A percentile compares a stretch with the other conserved stretches of the same genome.
Evolutionary conservation across 1,139 yeast species (phyloP).

Genomic region (Candida anutae): DNA sequence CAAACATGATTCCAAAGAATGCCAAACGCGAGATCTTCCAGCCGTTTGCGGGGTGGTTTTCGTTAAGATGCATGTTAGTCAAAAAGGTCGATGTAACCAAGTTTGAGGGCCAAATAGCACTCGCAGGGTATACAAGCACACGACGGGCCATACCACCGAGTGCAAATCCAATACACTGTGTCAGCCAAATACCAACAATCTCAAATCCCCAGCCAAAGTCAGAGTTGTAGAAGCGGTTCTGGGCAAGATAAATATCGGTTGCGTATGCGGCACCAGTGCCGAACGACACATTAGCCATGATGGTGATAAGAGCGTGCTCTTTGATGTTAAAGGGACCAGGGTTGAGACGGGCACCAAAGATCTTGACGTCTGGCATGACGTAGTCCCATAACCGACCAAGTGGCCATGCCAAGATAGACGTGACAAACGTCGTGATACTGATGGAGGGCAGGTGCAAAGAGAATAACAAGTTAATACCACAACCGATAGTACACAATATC

Average conservation of each 20-base stretch:
- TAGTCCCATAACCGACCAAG: constrained; percentile 46
- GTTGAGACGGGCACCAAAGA: constrained; percentile 41
- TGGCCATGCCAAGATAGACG: constrained; percentile 59
- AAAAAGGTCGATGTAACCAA: constrained; percentile 40
- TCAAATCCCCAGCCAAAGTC: constrained; percentile 45
- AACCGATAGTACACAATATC: constrained; percentile 50
- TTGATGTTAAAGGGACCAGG: constrained; percentile 61
- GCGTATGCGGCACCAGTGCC: constrained; percentile 57
- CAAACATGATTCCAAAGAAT: constrained; percentile 23
- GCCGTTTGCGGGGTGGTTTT: constrained; percentile 44
- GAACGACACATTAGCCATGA: constrained; percentile 54
- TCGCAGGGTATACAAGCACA: constrained; percentile 52
- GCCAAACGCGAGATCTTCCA: constrained; percentile 33
- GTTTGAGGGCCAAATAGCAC: constrained; percentile 63
- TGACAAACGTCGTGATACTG: constrained; percentile 45
- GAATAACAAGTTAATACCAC: constrained; percentile 54
- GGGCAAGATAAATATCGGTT: constrained; percentile 51
- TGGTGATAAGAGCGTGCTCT: constrained; percentile 58
- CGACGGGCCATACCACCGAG: constrained; percentile 54
- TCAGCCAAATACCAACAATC: constrained; percentile 43
- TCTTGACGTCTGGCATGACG: constrained; percentile 38
- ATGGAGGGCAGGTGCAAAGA: constrained; percentile 53
- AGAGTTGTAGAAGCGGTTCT: constrained; percentile 42
- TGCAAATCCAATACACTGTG: constrained; percentile 60
- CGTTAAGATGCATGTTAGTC: constrained; percentile 55